phyloP scores from a whole-genome alignment of 2,329 filamentous ascomycete species.

The Polychaeton citri region DNA sequence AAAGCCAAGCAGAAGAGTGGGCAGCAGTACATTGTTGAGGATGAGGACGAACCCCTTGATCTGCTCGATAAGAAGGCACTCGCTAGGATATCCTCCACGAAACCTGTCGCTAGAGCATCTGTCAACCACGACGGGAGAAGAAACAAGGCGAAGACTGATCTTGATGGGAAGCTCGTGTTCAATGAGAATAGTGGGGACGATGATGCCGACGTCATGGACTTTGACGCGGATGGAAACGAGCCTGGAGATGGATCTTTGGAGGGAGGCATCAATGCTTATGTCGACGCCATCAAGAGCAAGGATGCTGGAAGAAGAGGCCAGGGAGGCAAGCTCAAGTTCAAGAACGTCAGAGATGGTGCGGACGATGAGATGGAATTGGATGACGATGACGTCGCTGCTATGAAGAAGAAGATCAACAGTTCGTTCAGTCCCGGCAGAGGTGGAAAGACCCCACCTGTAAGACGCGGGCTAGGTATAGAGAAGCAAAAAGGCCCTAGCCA shows the following conservation, averaged over 20 bases:
- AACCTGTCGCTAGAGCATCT: conserved; percentile 51
- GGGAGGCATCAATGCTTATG: conserved; percentile 46
- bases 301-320: conserved; percentile 45
- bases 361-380: conserved; percentile 35
- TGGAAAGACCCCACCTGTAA: conserved; percentile 7
- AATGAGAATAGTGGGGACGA: conserved; percentile 35
- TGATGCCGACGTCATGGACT: conserved; percentile 38
- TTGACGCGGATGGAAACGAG: conserved; percentile 36
- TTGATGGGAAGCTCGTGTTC: conserved; percentile 71
- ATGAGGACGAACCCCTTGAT: conserved; percentile 89
- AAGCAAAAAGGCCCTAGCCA: conserved; percentile 18
- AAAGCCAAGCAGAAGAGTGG: conserved; percentile 39
- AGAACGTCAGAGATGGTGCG: conserved; percentile 31
- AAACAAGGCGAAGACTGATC: conserved; percentile 54
- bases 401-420: conserved; percentile 2
- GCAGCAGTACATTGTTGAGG: conserved; percentile 80
- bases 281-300: conserved; percentile 46
- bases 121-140: conserved; percentile 24
- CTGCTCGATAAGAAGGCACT: conserved; percentile 79
- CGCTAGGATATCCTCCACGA: conserved; percentile 85
- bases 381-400: conserved; percentile 24
- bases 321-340: conserved; percentile 48
- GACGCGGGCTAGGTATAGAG: conserved; percentile 24
- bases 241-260: conserved; percentile 30
- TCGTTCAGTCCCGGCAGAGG: conserved; percentile 1